These are phyloP conservation scores for Geranium rotundifolium DNA, from an alignment of 345 rosid genomes.

Conservation along the genomic window DNA sequence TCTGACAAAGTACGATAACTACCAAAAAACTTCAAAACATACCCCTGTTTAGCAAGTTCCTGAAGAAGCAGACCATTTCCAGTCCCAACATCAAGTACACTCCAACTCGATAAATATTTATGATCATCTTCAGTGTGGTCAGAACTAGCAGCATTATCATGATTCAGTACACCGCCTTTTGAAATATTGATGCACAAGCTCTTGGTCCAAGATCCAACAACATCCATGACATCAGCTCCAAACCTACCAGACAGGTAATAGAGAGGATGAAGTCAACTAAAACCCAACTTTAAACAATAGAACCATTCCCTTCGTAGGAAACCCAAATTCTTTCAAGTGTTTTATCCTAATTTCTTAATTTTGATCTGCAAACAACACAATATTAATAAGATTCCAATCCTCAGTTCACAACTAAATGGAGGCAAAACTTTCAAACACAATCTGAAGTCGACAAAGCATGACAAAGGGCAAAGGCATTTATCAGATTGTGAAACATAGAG, in stretches of 20 bases:
- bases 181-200: constrained; percentile 58
- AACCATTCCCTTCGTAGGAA: no score
- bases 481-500: no score
- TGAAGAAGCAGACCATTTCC: constrained; percentile 97
- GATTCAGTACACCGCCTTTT: constrained; percentile 32
- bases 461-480: no score
- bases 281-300: neutral
- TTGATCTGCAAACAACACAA: no score
- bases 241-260: constrained; percentile 40
- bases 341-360: no score
- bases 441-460: no score
- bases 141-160: constrained; percentile 26
- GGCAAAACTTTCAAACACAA: no score
- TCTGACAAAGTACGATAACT: no score
- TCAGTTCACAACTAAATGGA: no score
- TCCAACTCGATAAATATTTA: constrained; percentile 65
- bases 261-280: neutral
- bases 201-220: constrained; percentile 82
- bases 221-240: constrained; percentile 91
- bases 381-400: no score
- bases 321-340: no score
- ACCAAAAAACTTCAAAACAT: constrained; percentile 12
- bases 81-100: constrained; percentile 92
- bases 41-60: constrained; percentile 94
- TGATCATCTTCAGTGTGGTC: constrained; percentile 40